Evolutionary conservation across 257 asterid genomes (phyloP).

Genomic region (Salvia hispanica): DNA sequence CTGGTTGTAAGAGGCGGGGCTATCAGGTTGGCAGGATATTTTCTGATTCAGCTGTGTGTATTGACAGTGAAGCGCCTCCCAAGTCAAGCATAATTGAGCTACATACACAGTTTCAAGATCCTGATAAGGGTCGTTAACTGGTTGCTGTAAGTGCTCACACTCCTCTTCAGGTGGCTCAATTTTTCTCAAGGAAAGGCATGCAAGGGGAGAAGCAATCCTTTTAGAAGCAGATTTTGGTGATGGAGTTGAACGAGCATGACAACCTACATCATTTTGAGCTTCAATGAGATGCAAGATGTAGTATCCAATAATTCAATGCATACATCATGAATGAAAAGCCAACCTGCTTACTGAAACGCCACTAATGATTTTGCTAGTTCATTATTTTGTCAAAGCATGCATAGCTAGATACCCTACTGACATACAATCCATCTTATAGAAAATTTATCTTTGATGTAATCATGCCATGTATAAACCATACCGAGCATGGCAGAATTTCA

Average conservation of each 20-base stretch:
- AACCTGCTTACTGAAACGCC: no score
- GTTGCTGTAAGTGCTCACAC: slow-evolving; percentile 72
- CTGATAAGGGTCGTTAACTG: slow-evolving; percentile 53
- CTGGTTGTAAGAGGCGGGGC: slow-evolving; percentile 63
- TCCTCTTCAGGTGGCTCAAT: slow-evolving; percentile 71
- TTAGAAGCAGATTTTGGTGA: slow-evolving; percentile 74
- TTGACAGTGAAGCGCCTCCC: slow-evolving; percentile 95
- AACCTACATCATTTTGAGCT: slow-evolving; percentile 47
- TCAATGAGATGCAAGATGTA: not conserved
- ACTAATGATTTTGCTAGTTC: no score
- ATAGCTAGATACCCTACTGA: no score
- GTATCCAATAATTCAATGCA: slow-evolving; percentile 15
- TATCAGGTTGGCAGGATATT: slow-evolving; percentile 58
- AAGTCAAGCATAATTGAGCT: slow-evolving; percentile 90
- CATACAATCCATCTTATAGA: no score
- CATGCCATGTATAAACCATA: no score
- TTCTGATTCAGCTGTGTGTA: slow-evolving; percentile 82
- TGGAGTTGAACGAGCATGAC: slow-evolving; percentile 53
- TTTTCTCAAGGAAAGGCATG: slow-evolving; percentile 79
- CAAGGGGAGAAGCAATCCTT: slow-evolving; percentile 76
- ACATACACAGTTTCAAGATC: slow-evolving; percentile 89
- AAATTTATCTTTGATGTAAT: no score
- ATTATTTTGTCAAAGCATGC: no score
- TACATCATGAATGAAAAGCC: not conserved
- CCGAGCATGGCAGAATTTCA: no score